A percentile compares a stretch with the other conserved stretches of the same genome.
phyloP scores from a whole-genome alignment of 257 asterid species.

The Rubia yunnanensis region DNA sequence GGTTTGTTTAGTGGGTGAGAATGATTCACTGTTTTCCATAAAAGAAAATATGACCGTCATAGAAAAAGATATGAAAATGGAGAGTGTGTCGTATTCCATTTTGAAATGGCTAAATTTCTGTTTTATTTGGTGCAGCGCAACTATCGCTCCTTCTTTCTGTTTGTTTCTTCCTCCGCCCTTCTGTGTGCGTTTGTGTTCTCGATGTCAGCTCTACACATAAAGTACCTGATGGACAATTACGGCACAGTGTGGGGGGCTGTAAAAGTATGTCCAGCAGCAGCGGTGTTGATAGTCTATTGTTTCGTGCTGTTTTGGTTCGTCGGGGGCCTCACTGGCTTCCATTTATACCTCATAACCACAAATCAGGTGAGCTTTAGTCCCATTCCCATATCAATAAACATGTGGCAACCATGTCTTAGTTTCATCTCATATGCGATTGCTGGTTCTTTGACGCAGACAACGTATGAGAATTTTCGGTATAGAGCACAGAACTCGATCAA shows the following conservation, averaged over 20 bases:
- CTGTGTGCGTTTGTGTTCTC: constrained; percentile 49
- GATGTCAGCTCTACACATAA: constrained; percentile 38
- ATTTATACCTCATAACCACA: constrained; percentile 50
- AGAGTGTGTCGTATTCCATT: too few species aligned
- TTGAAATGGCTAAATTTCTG: not conserved
- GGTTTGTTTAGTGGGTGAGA: too few species aligned
- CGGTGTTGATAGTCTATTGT: constrained; percentile 44
- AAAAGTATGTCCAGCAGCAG: constrained; percentile 45
- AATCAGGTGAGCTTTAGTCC: constrained; percentile 43
- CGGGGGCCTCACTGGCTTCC: constrained; percentile 80
- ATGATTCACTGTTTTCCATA: too few species aligned
- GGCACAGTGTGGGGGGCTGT: constrained; percentile 42
- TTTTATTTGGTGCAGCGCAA: constrained; percentile 41
- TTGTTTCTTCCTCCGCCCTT: constrained; percentile 52
- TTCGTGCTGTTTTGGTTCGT: constrained; percentile 69
- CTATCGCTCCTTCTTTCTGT: constrained; percentile 60
- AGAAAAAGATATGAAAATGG: too few species aligned
- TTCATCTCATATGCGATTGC: not conserved
- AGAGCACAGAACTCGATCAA: constrained; percentile 27
- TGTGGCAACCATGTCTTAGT: not conserved
- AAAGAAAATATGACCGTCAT: too few species aligned
- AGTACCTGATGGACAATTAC: constrained; percentile 27
- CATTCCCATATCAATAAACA: not conserved
- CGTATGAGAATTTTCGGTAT: constrained; percentile 53
- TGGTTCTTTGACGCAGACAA: constrained; percentile 32